Evolutionary conservation across 2,329 filamentous ascomycete genomes (phyloP).

Genomic region (Neospermospora avenae): DNA sequence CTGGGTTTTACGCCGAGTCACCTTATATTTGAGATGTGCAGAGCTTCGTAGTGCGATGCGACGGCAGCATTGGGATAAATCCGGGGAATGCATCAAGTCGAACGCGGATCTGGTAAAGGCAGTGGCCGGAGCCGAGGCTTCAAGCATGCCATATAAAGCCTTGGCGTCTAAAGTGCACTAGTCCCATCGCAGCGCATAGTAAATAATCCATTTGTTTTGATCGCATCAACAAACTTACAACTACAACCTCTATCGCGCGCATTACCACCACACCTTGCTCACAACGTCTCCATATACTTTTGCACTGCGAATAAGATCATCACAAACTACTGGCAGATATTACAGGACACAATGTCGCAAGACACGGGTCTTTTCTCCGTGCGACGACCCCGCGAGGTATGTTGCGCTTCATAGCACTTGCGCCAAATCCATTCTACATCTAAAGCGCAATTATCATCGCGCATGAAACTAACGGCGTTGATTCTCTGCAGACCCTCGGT

Average conservation of each 20-base stretch:
- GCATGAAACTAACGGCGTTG: conserved; percentile 10
- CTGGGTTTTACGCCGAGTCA: conserved; percentile 2
- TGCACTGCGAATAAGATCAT: background rate
- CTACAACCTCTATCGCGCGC: background rate
- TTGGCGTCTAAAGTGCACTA: conserved; percentile 10
- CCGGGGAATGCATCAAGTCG: conserved; percentile 8
- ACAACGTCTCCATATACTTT: background rate
- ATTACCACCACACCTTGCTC: background rate
- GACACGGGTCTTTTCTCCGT: conserved; percentile 87
- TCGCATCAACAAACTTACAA: conserved; percentile 11
- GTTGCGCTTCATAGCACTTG: conserved; percentile 31
- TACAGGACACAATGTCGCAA: conserved; percentile 68
- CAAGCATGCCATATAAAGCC: conserved; percentile 2
- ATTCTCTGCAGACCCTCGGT: conserved; percentile 68
- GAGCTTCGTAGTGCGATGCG: background rate
- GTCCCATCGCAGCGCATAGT: conserved; percentile 12
- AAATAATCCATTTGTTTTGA: conserved; percentile 21
- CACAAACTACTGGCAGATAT: conserved; percentile 7
- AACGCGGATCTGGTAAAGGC: conserved; percentile 9
- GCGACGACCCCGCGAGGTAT: conserved; percentile 85
- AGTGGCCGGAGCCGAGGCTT: conserved; percentile 23
- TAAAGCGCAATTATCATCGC: background rate
- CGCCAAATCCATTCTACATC: background rate
- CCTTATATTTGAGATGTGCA: conserved; percentile 2
- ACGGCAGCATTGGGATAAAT: conserved; percentile 3